Conservation (phyloP, 2,329 filamentous ascomycete genomes). For the Venturia carpophila region DNA sequence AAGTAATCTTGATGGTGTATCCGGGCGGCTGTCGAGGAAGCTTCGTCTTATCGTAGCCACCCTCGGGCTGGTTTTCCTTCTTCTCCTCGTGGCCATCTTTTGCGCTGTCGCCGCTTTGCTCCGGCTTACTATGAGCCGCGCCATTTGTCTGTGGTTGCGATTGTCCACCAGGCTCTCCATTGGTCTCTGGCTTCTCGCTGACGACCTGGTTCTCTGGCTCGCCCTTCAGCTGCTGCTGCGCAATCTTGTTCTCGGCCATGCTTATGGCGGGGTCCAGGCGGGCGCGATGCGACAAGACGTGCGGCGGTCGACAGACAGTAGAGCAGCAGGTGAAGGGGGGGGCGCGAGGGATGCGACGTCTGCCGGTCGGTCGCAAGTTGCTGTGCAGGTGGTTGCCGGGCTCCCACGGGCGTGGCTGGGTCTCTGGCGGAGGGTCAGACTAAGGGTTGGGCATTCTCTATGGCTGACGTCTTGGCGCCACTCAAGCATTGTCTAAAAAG, state of each 20-base stretch:
- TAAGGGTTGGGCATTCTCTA: background rate
- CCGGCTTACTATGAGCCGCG: background rate
- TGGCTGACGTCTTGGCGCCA: background rate
- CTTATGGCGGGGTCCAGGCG: background rate
- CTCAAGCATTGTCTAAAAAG: constrained; percentile 12
- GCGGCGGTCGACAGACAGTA: background rate
- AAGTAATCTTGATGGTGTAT: constrained; percentile 77
- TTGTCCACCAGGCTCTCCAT: background rate
- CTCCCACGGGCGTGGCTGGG: background rate
- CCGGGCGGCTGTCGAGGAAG: constrained; percentile 66
- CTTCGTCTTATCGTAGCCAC: constrained; percentile 73
- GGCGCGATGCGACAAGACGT: background rate
- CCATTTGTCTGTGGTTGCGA: background rate
- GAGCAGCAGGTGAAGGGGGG: background rate
- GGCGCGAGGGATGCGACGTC: background rate
- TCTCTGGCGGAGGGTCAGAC: too few species aligned
- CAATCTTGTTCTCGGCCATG: constrained; percentile 8
- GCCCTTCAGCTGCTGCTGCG: constrained; percentile 2
- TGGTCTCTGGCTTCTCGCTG: background rate
- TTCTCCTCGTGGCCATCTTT: constrained; percentile 9
- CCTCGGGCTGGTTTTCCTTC: constrained; percentile 47
- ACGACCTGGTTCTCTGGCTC: background rate
- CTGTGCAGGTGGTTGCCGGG: too few species aligned
- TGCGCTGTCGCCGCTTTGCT: background rate
- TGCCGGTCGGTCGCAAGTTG: background rate